Evolutionary conservation across 345 rosid genomes (phyloP), one percentile per base, ranked within the genome.

Genomic region (Euclidium syriacum): DNA sequence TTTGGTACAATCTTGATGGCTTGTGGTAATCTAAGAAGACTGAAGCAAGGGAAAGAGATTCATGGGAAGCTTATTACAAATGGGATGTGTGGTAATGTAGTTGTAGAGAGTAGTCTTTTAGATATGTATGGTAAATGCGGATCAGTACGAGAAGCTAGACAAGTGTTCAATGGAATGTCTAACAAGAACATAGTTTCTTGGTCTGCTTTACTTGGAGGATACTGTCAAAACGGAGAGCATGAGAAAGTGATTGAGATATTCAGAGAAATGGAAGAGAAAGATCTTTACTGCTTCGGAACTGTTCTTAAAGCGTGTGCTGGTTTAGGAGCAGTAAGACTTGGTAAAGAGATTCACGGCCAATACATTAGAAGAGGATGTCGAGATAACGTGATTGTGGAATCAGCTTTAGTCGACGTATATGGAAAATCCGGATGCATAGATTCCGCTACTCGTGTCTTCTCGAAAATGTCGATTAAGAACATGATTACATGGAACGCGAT

Each of bases 121-220:
- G 95, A 89, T 80, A 89, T 92, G 97, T 92, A 89, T 62, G 98
- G 91, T 39, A 92, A 92, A 85, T 89, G 94, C 1, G 71, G 95
- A 52, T 67, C 73, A 20, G 72, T 81, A 7, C 30, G 68, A 18
- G 79, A 77, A 54, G 83, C 97, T 65, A 86, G 71, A 50, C 53
- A 65, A 40, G 84, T 83, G 69, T 87, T 92, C 43, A 81, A 82
- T 73, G 74, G 83, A 48, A 92, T 92, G 91, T 52, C 63, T 25
- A 52, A 44, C 34, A 89, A 78, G 75, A 92, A 89, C 74, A 66
- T 78, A 0, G 78, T 92, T 68, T 92, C 97, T n/a, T 78, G 88
- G 90, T 78, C 83, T 47, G 98, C 97, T 3, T 70, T 92, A 81
- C 85, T 87, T 7, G 91, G 84, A 7, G 95, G 76, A 12, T 92